These are phyloP conservation scores for Neocucurbitaria cava DNA, from an alignment of 2,329 filamentous ascomycete species.

Conservation along the genomic window DNA sequence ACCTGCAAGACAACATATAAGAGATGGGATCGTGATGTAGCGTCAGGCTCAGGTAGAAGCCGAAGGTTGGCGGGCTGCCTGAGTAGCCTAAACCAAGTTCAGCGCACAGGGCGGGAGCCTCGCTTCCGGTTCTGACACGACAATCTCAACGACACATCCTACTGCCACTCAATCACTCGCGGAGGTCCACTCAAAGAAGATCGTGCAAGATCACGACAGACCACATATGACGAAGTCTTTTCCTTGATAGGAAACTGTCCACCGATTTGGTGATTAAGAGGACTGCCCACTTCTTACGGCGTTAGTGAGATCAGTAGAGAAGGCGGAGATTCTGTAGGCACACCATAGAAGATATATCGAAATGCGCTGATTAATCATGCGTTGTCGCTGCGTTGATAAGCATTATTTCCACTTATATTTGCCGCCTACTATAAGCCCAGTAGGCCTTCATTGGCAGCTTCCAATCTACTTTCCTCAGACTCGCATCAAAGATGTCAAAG, in stretches of 20 bases:
- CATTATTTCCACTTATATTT: conserved; percentile 44
- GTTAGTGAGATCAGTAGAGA: no score
- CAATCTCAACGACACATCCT: background rate
- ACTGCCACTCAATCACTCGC: background rate
- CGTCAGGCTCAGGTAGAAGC: background rate
- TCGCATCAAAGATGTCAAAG: conserved; percentile 79
- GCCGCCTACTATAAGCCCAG: conserved; percentile 63
- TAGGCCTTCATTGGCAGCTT: conserved; percentile 82
- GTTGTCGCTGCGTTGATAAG: background rate
- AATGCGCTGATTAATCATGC: background rate
- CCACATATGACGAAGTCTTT: no score
- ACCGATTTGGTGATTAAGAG: no score
- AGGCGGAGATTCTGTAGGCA: no score
- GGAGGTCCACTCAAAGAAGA: no score
- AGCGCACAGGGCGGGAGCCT: background rate
- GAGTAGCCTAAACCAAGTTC: background rate
- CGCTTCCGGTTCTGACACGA: background rate
- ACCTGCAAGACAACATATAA: background rate
- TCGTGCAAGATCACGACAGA: no score
- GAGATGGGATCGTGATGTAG: background rate
- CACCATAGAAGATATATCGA: background rate
- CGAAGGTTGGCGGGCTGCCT: background rate
- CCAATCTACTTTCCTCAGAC: conserved; percentile 74
- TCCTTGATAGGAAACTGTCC: no score
- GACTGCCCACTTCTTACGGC: no score